A percentile compares a stretch with the other conserved stretches of the same genome.
Evolutionary conservation across 169 alveolate genomes (phyloP).

Genomic region (Plasmodium billcollinsi): DNA sequence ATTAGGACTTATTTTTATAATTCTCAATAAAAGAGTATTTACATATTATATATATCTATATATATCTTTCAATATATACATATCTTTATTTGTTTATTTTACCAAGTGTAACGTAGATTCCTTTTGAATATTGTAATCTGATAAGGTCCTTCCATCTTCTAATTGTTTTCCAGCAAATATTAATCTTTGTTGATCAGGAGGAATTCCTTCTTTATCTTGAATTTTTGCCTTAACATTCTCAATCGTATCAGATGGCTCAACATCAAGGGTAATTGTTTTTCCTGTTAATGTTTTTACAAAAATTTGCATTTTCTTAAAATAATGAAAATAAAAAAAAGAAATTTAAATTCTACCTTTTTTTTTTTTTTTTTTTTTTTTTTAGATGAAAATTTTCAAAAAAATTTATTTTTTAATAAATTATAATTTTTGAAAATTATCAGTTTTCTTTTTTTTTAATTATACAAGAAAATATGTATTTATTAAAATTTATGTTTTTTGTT

Average conservation of each 20-base stretch:
- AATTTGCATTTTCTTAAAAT: conserved; percentile 90
- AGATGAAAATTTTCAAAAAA: too few species aligned
- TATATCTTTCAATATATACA: not conserved
- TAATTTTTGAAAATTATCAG: too few species aligned
- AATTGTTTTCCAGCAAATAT: conserved; percentile 99
- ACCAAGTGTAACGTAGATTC: conserved; percentile 98
- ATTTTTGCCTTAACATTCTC: conserved; percentile 98
- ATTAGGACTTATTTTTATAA: too few species aligned
- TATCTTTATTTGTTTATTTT: conserved; percentile 10
- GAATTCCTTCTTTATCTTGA: conserved; percentile 98
- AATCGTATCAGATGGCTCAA: conserved; percentile 97
- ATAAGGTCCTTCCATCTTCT: conserved; percentile 98
- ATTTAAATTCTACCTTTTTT: not conserved
- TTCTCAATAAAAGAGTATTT: not conserved
- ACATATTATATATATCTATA: conserved; percentile 1
- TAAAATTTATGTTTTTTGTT: too few species aligned
- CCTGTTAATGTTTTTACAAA: conserved; percentile 96
- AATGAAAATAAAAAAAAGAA: conserved; percentile 4
- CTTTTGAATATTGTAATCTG: conserved; percentile 98
- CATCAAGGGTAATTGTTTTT: conserved; percentile 96
- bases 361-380: too few species aligned
- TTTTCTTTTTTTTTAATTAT: too few species aligned
- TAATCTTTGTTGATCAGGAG: conserved; percentile 99
- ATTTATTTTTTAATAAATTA: not conserved
- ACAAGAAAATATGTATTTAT: too few species aligned